Percentiles rank a stretch among this genome's conserved stretches.
Conservation (phyloP, 1,139 yeast species). For the Sugiyamaella neomexicana region DNA sequence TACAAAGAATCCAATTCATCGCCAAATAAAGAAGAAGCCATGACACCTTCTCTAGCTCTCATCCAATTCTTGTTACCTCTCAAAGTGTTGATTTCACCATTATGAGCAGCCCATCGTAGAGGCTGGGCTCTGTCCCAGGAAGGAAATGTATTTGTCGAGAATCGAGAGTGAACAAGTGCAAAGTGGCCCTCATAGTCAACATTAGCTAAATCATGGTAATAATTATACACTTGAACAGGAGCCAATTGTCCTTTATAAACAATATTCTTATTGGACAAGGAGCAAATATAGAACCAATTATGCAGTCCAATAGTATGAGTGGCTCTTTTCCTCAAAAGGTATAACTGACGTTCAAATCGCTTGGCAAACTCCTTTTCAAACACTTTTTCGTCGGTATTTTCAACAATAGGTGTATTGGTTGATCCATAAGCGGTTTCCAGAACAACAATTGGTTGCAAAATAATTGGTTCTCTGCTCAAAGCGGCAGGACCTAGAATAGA, state of each 20-base stretch:
- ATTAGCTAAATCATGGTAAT: constrained; percentile 88
- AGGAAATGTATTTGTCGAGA: constrained; percentile 97
- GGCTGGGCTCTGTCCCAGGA: constrained; percentile 99
- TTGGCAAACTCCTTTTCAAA: constrained; percentile 60
- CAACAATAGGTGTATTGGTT: constrained; percentile 33
- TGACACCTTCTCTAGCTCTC: constrained; percentile 98
- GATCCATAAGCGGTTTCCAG: constrained; percentile 56
- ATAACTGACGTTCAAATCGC: constrained; percentile 79
- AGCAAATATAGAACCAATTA: constrained; percentile 97
- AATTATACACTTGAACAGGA: constrained; percentile 92
- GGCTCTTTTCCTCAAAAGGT: constrained; percentile 83
- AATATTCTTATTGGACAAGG: constrained; percentile 82
- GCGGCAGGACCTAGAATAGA: constrained; percentile 94
- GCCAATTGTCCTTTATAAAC: constrained; percentile 98
- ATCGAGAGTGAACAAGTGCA: constrained; percentile 94
- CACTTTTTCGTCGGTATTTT: constrained; percentile 42
- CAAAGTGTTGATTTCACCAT: constrained; percentile 96
- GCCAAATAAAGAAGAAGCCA: constrained; percentile 84
- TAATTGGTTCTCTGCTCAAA: constrained; percentile 85
- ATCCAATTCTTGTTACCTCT: constrained; percentile 99
- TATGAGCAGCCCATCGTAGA: constrained; percentile 94
- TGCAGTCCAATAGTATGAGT: constrained; percentile 90
- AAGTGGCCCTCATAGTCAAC: constrained; percentile 94
- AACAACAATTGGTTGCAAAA: constrained; percentile 86
- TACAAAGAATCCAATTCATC: constrained; percentile 87